A percentile compares a stretch with the other conserved stretches of the same genome.
Evolutionary conservation across 164 flowering plant genomes (phyloP).

Genomic region (Cinnamomum chago): DNA sequence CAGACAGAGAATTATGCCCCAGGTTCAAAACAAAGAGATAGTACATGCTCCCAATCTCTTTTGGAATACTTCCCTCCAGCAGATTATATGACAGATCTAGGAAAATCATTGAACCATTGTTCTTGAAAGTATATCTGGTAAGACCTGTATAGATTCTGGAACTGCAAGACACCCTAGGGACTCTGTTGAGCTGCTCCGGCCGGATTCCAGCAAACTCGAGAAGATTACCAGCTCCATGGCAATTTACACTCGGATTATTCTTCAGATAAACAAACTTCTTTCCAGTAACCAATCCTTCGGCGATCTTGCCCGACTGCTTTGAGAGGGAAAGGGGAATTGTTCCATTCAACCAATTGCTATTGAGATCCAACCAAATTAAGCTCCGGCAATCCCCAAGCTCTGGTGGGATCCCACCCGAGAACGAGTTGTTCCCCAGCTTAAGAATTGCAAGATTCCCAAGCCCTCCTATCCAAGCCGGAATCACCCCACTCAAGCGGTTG

Average conservation of each 20-base stretch:
- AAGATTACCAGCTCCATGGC: conserved; percentile 92
- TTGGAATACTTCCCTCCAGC: conserved; percentile 67
- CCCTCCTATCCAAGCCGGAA: conserved; percentile 69
- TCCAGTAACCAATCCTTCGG: conserved; percentile 54
- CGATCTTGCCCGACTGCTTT: conserved; percentile 75
- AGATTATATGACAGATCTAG: conserved; percentile 77
- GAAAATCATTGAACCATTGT: conserved; percentile 90
- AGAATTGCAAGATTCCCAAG: conserved; percentile 69
- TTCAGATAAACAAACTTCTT: conserved; percentile 74
- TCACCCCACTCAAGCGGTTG: conserved; percentile 65
- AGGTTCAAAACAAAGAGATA: conserved; percentile 64
- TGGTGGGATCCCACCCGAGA: conserved; percentile 66
- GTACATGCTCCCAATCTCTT: conserved; percentile 69
- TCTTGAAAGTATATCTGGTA: conserved; percentile 59
- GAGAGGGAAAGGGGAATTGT: conserved; percentile 63
- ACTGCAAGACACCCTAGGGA: conserved; percentile 70
- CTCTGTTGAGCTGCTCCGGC: conserved; percentile 42
- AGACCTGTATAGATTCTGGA: conserved; percentile 60
- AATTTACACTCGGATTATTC: conserved; percentile 65
- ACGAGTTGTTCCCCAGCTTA: conserved; percentile 83
- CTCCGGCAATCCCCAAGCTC: conserved; percentile 88
- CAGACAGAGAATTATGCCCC: conserved; percentile 83
- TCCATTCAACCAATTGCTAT: conserved; percentile 68
- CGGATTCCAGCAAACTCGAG: conserved; percentile 87
- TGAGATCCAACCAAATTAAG: conserved; percentile 95